Evolutionary conservation across 306 rosid species (phyloP).

Genomic region (Cucumis sativus): Cucumber_9930_V3 NC_026655.2:6188501-6189000

Average conservation of each 20-base stretch:
- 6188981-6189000: not conserved
- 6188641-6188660: slow-evolving; percentile 39
- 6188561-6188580: slow-evolving; percentile 95
- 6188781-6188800: not conserved
- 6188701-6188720: not conserved
- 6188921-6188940: not conserved
- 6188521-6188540: slow-evolving; percentile 52
- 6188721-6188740: not conserved
- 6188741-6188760: not conserved
- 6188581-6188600: slow-evolving; percentile 95
- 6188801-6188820: not conserved
- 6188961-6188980: not conserved
- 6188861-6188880: not conserved
- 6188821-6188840: not conserved
- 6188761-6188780: not conserved
- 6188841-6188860: not conserved
- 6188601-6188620: slow-evolving; percentile 72
- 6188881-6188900: not conserved
- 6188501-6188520: not conserved
- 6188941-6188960: not conserved
- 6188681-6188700: not conserved
- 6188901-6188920: not conserved
- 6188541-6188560: slow-evolving; percentile 86
- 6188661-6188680: not conserved
- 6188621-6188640: slow-evolving; percentile 84